Evolutionary conservation across 768 basidiomycete species (phyloP).

Genomic region (Tricholoma flavovirens): DNA sequence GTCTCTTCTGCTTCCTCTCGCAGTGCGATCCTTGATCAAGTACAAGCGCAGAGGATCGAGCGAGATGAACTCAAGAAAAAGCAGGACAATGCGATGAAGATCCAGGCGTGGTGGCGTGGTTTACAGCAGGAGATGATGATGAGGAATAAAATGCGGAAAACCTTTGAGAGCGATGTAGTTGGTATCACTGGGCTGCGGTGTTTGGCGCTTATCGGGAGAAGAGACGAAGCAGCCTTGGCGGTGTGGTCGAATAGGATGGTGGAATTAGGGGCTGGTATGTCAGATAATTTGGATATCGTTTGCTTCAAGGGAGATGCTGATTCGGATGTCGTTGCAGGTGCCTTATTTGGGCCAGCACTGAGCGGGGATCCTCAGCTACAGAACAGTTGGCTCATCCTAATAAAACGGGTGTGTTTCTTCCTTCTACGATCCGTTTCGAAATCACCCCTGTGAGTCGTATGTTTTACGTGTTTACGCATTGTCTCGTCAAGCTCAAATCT

Average conservation of each 20-base stretch:
- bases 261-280: constrained; percentile 24
- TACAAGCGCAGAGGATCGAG: constrained; percentile 54
- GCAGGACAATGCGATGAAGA: constrained; percentile 50
- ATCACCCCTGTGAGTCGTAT: constrained; percentile 42
- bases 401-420: constrained; percentile 42
- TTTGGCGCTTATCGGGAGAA: constrained; percentile 52
- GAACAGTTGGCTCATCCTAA: constrained; percentile 57
- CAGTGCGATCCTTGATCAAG: constrained; percentile 54
- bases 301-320: too few species aligned
- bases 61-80: constrained; percentile 49
- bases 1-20: constrained; percentile 45
- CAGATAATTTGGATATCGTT: background rate
- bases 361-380: constrained; percentile 24
- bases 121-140: constrained; percentile 33
- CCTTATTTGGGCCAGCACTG: constrained; percentile 33
- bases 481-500: background rate
- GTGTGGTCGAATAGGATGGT: constrained; percentile 39
- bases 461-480: background rate
- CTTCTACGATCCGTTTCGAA: constrained; percentile 49
- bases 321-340: constrained; percentile 20
- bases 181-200: constrained; percentile 56
- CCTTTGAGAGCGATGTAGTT: constrained; percentile 48
- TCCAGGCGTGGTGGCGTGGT: constrained; percentile 73
- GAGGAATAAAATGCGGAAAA: constrained; percentile 37
- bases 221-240: constrained; percentile 40